Evolutionary conservation across 257 asterid genomes (phyloP).

Genomic region (Craterostigma plantagineum): DNA sequence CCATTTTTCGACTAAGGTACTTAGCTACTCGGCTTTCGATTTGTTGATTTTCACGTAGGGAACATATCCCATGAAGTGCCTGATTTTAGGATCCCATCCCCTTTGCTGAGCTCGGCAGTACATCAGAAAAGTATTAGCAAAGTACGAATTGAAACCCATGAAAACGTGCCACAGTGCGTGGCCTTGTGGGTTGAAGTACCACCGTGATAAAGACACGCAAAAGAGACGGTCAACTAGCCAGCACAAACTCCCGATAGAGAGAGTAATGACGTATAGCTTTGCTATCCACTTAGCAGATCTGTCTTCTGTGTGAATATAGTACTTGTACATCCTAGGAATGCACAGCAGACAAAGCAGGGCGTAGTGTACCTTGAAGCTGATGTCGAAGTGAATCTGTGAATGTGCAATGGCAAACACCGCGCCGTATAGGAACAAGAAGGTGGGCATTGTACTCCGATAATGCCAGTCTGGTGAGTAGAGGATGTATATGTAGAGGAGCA

Average conservation of each 20-base stretch:
- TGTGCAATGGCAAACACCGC: conserved; percentile 64
- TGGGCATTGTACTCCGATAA: conserved; percentile 92
- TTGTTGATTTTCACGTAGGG: conserved; percentile 75
- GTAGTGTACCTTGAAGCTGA: conserved; percentile 63
- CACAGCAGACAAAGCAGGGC: conserved; percentile 86
- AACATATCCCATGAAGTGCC: conserved; percentile 36
- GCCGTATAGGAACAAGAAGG: conserved; percentile 78
- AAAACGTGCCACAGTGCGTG: conserved; percentile 82
- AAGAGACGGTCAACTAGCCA: conserved; percentile 63
- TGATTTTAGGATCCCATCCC: conserved; percentile 66
- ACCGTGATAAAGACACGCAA: conserved; percentile 31
- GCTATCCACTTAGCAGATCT: conserved; percentile 58
- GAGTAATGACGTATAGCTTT: conserved; percentile 43
- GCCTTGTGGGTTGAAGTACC: conserved; percentile 74
- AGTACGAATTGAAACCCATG: conserved; percentile 90
- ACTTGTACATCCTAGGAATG: conserved; percentile 83
- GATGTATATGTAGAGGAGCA: conserved; percentile 90
- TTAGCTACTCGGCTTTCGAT: conserved; percentile 55
- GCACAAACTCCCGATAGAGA: conserved; percentile 36
- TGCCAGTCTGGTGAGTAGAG: conserved; percentile 99
- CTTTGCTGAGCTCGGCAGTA: conserved; percentile 91
- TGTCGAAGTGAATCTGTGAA: conserved; percentile 47
- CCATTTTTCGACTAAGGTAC: neutral
- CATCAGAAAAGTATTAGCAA: conserved; percentile 76
- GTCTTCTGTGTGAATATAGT: conserved; percentile 71